Evolutionary conservation across 176 grass and related monocot species (phyloP).

Genomic region (Rhynchospora tenuis): DNA sequence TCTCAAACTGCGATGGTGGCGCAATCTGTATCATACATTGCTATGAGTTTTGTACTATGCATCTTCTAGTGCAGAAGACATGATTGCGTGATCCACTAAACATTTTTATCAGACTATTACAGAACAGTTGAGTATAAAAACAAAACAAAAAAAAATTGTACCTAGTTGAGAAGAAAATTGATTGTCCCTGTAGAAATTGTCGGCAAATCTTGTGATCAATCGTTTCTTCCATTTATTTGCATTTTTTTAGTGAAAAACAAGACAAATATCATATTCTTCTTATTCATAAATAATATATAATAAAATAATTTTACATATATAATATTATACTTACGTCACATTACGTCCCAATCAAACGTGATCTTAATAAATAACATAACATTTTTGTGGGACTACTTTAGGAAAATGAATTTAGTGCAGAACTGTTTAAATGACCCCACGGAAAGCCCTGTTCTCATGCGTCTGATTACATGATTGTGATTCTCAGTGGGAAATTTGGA

Average conservation of each 20-base stretch:
- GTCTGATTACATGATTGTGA: background rate
- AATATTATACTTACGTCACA: no score
- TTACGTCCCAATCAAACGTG: no score
- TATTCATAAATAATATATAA: no score
- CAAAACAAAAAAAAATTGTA: background rate
- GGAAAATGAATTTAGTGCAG: background rate
- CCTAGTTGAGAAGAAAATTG: background rate
- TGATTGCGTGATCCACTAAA: background rate
- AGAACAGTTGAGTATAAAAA: background rate
- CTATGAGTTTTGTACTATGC: background rate
- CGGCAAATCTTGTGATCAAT: conserved; percentile 15
- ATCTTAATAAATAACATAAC: no score
- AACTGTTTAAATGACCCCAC: background rate
- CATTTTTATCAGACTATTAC: background rate
- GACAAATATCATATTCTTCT: no score
- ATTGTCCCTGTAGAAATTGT: background rate
- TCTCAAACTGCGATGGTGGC: background rate
- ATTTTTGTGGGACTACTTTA: background rate
- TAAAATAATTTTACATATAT: no score
- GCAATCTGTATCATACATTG: background rate
- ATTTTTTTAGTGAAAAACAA: no score
- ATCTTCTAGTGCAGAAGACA: background rate
- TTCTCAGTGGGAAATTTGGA: background rate
- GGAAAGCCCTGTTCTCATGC: background rate
- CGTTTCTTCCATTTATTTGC: background rate